Base-by-base conservation (phyloP, 768 basidiomycete genomes). In the Termitomyces sp. region DNA sequence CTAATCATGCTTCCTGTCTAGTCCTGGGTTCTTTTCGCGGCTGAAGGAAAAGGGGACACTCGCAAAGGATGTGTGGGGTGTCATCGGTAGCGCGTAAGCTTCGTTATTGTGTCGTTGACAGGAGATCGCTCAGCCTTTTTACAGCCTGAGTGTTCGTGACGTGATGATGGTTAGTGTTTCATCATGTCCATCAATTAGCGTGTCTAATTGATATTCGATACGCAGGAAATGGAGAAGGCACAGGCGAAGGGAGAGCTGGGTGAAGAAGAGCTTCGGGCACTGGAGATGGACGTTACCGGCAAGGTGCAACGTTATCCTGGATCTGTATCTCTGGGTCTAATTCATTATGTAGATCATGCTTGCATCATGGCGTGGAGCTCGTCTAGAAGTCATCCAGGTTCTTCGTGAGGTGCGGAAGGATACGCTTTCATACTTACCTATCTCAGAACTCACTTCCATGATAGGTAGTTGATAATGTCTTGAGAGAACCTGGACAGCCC, bases 341-440 rank as follows among this genome's bases (percentile, higher is more conserved):
- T 44, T 53, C 14, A 32, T 27, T 9, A 26, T 46, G 5, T 59
- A 91, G 87, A 94, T 97, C 68, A 82, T 98, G 74, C 85, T 98
- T 29, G 96, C 95, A 6, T 96, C 96, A 26, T 99, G 97, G 97
- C 86, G 94, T 57, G 97, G 96, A 14, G 96, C 95, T 3, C 85
- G 95, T 53, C 85, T 98, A 67, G 97, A 99, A 74, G 94, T 98
- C 42, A 82, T 90, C 22, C 90, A 93, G 65, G 93, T 98, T 14
- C 77, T 96, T 48, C 82, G 93, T 51, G 87, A 92, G 77, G 71
- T 76, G 57, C 18, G 66, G 47, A 41, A 39, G 34, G 20, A 32
- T 13, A 29, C 2, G 12, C 2, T 22, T 14, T 6, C 7, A 12
- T 48, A 5, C 9, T 22, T 7, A 29, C 13, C 14, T 7, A 12